These are phyloP conservation scores for Gossypium laxum DNA, from an alignment of 441 rosid species.

Conservation along the genomic window DNA sequence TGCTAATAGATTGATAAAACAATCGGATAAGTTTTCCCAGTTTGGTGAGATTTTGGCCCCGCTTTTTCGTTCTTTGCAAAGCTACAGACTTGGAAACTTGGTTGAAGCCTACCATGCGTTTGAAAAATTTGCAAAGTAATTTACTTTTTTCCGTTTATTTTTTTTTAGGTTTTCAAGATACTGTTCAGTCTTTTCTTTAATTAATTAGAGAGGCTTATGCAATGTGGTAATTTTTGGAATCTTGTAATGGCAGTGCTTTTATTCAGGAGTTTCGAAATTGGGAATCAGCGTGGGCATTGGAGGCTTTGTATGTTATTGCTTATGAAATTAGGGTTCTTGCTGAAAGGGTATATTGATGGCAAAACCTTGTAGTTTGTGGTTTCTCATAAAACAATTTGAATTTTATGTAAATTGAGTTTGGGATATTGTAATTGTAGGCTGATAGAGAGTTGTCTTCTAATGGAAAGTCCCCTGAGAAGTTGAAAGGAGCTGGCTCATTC, in stretches of 20 bases:
- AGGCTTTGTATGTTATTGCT: slow-evolving; percentile 66
- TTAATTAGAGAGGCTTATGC: background rate
- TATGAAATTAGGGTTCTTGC: slow-evolving; percentile 84
- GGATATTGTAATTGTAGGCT: slow-evolving; percentile 37
- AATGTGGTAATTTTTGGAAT: background rate
- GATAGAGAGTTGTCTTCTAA: slow-evolving; percentile 62
- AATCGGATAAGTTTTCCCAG: slow-evolving; percentile 61
- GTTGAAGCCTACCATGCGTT: slow-evolving; percentile 63
- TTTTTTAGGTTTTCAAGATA: background rate
- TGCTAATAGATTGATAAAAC: slow-evolving; percentile 57
- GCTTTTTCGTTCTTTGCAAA: slow-evolving; percentile 67
- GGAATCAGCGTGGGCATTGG: slow-evolving; percentile 94
- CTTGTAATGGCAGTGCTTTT: slow-evolving; percentile 48
- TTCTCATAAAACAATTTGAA: background rate
- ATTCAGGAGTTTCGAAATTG: slow-evolving; percentile 94
- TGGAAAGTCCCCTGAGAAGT: slow-evolving; percentile 82
- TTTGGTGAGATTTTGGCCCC: slow-evolving; percentile 52
- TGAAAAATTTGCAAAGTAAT: slow-evolving; percentile 75
- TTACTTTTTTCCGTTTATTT: background rate
- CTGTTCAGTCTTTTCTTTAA: background rate
- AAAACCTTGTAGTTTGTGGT: slow-evolving; percentile 7
- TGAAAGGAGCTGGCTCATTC: slow-evolving; percentile 88
- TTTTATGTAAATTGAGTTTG: background rate
- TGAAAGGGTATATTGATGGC: slow-evolving; percentile 48
- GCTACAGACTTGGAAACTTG: slow-evolving; percentile 49